Evolutionary conservation across 2,329 filamentous ascomycete species (phyloP).

Genomic region (Ophiobolus disseminans): DNA sequence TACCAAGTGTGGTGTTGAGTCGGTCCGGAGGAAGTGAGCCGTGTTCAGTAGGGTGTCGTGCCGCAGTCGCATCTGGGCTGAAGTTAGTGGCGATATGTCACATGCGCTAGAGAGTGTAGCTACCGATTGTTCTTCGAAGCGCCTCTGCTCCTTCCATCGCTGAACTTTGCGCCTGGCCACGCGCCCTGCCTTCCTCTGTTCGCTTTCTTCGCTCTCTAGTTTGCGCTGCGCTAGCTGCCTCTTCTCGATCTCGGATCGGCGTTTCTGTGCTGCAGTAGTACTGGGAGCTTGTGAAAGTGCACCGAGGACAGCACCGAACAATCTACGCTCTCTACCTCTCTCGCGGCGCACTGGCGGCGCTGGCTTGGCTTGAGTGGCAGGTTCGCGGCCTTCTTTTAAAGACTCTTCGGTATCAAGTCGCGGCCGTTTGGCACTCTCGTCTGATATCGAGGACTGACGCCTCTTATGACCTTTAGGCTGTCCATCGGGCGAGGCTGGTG

Average conservation of each 20-base stretch:
- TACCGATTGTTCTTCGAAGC: constrained; percentile 79
- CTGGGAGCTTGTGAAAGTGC: constrained; percentile 75
- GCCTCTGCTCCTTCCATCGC: constrained; percentile 73
- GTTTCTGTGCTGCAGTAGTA: constrained; percentile 66
- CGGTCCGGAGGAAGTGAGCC: constrained; percentile 78
- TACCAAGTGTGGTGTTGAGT: constrained; percentile 75
- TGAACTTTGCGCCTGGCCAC: constrained; percentile 66
- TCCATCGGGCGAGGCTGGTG: constrained; percentile 38
- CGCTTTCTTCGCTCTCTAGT: constrained; percentile 74
- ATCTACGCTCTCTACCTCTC: constrained; percentile 79
- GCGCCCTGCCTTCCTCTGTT: constrained; percentile 70
- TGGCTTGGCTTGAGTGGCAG: constrained; percentile 41
- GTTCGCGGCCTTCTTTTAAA: constrained; percentile 23
- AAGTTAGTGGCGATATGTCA: constrained; percentile 21
- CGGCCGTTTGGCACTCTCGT: constrained; percentile 61
- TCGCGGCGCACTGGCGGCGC: constrained; percentile 60
- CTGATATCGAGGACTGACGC: constrained; percentile 61
- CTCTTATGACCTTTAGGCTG: constrained; percentile 52
- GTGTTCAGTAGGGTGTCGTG: constrained; percentile 75
- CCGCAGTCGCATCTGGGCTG: constrained; percentile 71
- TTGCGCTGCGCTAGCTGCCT: constrained; percentile 79
- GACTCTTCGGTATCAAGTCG: constrained; percentile 52
- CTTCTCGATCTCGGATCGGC: constrained; percentile 80
- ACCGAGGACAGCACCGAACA: constrained; percentile 83
- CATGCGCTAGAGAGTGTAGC: constrained; percentile 38